A percentile compares a stretch with the other conserved stretches of the same genome.
phyloP scores from a whole-genome alignment of 139 green algal species.

The Micromonas pusilla region DNA sequence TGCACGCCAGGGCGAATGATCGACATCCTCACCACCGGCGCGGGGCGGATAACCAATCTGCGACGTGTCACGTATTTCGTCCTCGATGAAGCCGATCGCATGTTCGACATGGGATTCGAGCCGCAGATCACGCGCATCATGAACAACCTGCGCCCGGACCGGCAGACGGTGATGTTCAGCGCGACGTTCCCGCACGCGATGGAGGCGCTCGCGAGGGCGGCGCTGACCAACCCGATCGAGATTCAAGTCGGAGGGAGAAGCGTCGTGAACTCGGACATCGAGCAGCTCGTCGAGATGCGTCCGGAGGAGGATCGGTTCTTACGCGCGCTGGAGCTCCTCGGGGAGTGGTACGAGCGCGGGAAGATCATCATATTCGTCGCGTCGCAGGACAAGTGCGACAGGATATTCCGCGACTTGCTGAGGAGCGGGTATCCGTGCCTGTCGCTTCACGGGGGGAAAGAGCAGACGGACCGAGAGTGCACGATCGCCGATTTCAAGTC shows the following conservation, averaged over 20 bases:
- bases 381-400: constrained; percentile 87
- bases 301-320: constrained; percentile 78
- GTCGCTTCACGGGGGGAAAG: constrained; percentile 92
- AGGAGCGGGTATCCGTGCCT: constrained; percentile 84
- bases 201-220: constrained; percentile 40
- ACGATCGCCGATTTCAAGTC: constrained; percentile 94
- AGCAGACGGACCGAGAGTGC: constrained; percentile 88
- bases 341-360: constrained; percentile 56
- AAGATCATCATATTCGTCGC: constrained; percentile 76
- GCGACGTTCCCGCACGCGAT: constrained; percentile 89
- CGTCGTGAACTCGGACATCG: constrained; percentile 92
- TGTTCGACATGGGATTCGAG: constrained; percentile 98
- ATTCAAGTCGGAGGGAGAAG: constrained; percentile 70
- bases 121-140: constrained; percentile 76
- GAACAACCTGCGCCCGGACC: constrained; percentile 79
- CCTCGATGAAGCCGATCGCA: constrained; percentile 95
- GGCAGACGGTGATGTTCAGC: constrained; percentile 96
- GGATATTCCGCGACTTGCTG: constrained; percentile 82
- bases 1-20: constrained; percentile 98
- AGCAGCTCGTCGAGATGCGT: constrained; percentile 76
- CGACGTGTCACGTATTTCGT: constrained; percentile 92
- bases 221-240: constrained; percentile 41
- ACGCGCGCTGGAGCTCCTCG: constrained; percentile 87
- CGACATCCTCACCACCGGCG: constrained; percentile 82
- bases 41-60: constrained; percentile 92